A percentile compares a stretch with the other conserved stretches of the same genome.
phyloP scores from a whole-genome alignment of 306 rosid species.

The Alnus glutinosa region DNA sequence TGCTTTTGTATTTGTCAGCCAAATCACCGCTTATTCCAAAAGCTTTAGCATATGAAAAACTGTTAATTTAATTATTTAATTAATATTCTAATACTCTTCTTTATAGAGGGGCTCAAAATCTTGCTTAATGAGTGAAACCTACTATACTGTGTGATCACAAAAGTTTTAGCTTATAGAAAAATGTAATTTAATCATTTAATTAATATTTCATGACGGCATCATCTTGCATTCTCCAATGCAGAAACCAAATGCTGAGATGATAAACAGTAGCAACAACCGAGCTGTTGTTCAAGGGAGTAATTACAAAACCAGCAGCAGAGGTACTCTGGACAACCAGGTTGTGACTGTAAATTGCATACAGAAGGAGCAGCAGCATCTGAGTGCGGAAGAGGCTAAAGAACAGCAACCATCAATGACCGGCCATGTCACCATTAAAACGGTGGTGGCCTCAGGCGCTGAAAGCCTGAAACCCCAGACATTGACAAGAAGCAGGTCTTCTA shows the following conservation, averaged over 20 bases:
- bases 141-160: no score
- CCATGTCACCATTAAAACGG: constrained; percentile 34
- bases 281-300: constrained; percentile 27
- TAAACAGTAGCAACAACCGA: constrained; percentile 33
- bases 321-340: constrained; percentile 38
- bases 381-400: constrained; percentile 38
- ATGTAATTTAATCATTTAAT: no score
- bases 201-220: no score
- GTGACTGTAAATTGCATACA: constrained; percentile 31
- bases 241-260: constrained; percentile 53
- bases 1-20: background rate
- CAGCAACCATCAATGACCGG: constrained; percentile 28
- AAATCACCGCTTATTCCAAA: background rate
- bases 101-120: no score
- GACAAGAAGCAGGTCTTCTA: constrained; percentile 75
- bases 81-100: no score
- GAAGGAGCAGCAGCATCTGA: constrained; percentile 29
- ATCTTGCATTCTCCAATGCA: constrained; percentile 30
- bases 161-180: no score
- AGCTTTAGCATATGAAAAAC: no score
- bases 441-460: constrained; percentile 36
- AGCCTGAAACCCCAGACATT: constrained; percentile 50
- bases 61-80: no score
- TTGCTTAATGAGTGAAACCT: no score
- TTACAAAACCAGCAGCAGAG: constrained; percentile 32